Base-by-base conservation (phyloP, 768 basidiomycete species). In the Astraeus odoratus region DNA sequence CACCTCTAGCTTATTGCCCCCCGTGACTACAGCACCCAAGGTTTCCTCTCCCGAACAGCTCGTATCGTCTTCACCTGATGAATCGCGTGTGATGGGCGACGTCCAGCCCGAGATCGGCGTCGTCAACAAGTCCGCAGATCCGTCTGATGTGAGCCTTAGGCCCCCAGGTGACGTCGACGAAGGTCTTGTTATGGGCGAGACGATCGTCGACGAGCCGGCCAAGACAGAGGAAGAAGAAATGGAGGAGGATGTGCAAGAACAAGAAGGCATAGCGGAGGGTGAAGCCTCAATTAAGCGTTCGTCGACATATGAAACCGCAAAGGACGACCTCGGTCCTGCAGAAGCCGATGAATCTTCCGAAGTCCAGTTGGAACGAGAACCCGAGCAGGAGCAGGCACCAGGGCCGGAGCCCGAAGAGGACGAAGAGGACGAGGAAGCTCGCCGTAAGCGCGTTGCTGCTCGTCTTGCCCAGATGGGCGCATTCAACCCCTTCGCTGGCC, bases 401-500 rank as follows among this genome's bases (percentile, higher is more conserved):
- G 19, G 16, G 13, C 19, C 26, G 20, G 37, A 39, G 25, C 22
- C 20, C 10, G 42, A 57, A 33, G 46, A 6, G 18, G 59, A 64
- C 22, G 77, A 73, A 39, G 74, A 76, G 34, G 77, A 76, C 15
- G 79, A 80, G 49, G 75, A 67, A 49, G 65, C 71, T 2, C 73
- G 77, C 27, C 71, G 73, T 33, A 73, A 71, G 49, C 77, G 76
- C 41, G 74, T 86, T 18, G 76, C 81, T 19, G 81, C 78, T 48
- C 68, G 65, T 18, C 56, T 79, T 29, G 78, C 80, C 6, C 76
- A 78, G 61, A 79, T 78, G 67, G 85, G 83, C 13, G 74, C 76
- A 51, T 65, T 73, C 66, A 69, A 81, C 52, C 77, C 81, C 3
- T 72, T 81, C 43, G 64, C 69, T 7, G 62, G 67, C 12, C 68